A percentile compares a stretch with the other conserved stretches of the same genome.
phyloP scores from a whole-genome alignment of 805 yeast species.

The Suhomyces canberraensis region DNA sequence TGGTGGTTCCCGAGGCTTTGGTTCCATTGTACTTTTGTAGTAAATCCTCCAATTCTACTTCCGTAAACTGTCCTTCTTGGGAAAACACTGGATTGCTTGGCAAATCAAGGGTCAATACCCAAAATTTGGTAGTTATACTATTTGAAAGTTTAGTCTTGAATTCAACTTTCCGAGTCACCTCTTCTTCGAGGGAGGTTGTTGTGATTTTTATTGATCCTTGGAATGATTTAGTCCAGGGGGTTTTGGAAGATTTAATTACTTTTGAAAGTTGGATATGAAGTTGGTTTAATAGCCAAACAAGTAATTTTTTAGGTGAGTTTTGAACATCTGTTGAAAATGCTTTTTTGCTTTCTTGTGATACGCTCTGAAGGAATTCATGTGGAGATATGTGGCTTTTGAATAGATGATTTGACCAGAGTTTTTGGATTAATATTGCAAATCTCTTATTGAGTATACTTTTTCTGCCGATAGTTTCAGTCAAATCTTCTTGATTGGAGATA shows the following conservation, averaged over 20 bases:
- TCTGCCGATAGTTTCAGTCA: conserved; percentile 8
- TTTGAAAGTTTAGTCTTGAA: conserved; percentile 14
- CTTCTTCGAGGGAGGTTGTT: conserved; percentile 13
- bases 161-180: conserved; percentile 19
- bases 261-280: conserved; percentile 35
- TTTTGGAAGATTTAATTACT: conserved; percentile 12
- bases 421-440: conserved; percentile 48
- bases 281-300: conserved; percentile 53
- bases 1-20: conserved; percentile 25
- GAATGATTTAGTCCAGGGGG: conserved; percentile 34
- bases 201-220: conserved; percentile 51
- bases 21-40: conserved; percentile 40
- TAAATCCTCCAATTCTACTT: conserved; percentile 44
- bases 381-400: conserved; percentile 65
- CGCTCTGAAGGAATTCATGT: conserved; percentile 55
- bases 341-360: conserved; percentile 43
- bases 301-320: conserved; percentile 51
- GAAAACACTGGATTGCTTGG: conserved; percentile 56
- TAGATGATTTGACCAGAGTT: conserved; percentile 61
- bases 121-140: conserved; percentile 29
- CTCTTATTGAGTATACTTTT: conserved; percentile 33
- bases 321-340: conserved; percentile 36
- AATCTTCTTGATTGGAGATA: conserved; percentile 19
- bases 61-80: conserved; percentile 46
- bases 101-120: conserved; percentile 56